Evolutionary conservation across 805 yeast species (phyloP), one percentile per base, ranked within the genome.

Genomic region (Ogataea henricii): DNA sequence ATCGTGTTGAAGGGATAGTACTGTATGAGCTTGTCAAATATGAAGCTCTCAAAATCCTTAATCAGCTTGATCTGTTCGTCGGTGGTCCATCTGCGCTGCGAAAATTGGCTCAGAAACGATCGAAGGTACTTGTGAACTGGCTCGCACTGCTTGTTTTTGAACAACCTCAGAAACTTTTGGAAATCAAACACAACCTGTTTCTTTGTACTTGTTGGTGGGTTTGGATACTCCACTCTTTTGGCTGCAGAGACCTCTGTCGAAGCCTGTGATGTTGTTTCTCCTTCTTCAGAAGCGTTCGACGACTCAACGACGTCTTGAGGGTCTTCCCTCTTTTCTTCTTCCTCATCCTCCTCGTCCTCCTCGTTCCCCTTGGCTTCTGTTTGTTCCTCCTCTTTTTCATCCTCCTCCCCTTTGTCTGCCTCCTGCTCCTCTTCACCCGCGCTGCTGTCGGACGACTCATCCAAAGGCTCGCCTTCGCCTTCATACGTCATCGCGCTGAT

Each of bases 81-180:
- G 1, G 84, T 78, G 0, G 86, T 76, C 85, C 96, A 89, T 1
- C 77, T 72, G 43, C 78, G 81, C 51, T 83, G 79, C 41, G 78
- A 72, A 55, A 92, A 94, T 47, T 89, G 92, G 37, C 75, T 78
- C 38, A 95, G 68, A 58, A 94, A 95, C 1, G 96, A 89, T 57
- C 85, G 82, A 34, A 91, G 79, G 61, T 92, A 94, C 48, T 89
- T 78, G 5, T 91, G 90, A 30, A 90, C 78, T 0, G 98, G 97
- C 48, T 89, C 96, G 4, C 98, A 97, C 46, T 77, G 74, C 53
- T 83, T 85, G 44, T 79, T 76, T 49, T 85, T 83, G 55, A 94
- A 74, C 55, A 85, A 87, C 10, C 74, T 73, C 33, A 90, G 72
- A 62, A 94, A 94, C 20, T 76, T 67, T 62, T 89, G 96, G 64